Conservation (phyloP, 768 basidiomycete genomes). For the Pleurotus tuoliensis region DNA sequence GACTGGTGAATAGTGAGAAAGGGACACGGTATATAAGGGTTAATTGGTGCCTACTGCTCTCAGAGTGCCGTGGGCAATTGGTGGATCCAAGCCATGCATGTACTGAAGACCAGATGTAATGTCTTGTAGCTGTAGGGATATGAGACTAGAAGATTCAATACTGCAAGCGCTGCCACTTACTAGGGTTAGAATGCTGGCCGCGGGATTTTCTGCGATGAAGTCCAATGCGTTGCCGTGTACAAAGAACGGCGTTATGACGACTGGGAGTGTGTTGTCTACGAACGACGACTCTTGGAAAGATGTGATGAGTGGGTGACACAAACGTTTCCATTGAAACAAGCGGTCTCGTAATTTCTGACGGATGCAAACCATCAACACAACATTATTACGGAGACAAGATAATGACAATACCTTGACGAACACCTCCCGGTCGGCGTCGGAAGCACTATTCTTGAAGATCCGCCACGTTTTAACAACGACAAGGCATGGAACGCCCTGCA, state of each 20-base stretch:
- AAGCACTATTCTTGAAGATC: background rate
- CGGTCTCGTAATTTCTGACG: background rate
- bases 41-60: background rate
- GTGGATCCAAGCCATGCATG: conserved; percentile 3
- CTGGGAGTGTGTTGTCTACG: background rate
- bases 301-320: background rate
- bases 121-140: background rate
- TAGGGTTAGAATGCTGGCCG: background rate
- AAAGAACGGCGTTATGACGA: background rate
- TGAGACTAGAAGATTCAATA: background rate
- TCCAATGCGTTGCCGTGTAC: background rate
- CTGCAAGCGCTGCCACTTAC: background rate
- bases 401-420: background rate
- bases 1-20: background rate
- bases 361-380: background rate
- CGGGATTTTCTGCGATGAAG: background rate
- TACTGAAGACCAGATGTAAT: background rate
- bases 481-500: background rate
- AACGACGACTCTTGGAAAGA: background rate
- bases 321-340: background rate
- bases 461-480: conserved; percentile 1
- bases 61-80: conserved; percentile 1
- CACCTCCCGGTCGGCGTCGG: background rate
- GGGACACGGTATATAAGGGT: background rate
- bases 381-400: background rate